Evolutionary conservation across 345 rosid genomes (phyloP), one percentile per base, ranked within the genome.

Genomic region (Brassica juncea): DNA sequence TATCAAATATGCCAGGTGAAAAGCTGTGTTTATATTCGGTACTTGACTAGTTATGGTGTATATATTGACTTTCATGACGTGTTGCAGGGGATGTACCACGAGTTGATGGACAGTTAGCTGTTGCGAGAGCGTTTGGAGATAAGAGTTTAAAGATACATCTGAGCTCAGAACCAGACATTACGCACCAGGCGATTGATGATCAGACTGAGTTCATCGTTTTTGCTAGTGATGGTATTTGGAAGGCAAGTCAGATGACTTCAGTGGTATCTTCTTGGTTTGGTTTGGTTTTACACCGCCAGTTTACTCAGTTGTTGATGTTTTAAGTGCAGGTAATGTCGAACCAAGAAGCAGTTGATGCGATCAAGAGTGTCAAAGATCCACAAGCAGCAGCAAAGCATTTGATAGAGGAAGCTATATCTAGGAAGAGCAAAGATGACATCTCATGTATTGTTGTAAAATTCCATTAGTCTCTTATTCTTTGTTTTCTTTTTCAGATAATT

Each of bases 61-160:
- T 16, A 6, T 8, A 21, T 21, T 58, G 4, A 58, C 30, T 10
- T 21, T 9, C 1, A 5, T 58, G 0, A 23, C 25, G 28, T 23
- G 71, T 66, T 80, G 65, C 89, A 92, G 98, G 97, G 44, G 96
- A 92, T 66, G 96, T 94, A 49, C 94, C 98, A 0, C 87, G 98
- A 12, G 97, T 92, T 9, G 94, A 94, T 66, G 98, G 98, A 55
- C 97, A 94, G 63, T 82, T 94, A 54, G 98, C 98, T 0, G 96
- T 92, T 72, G 95, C 98, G 2, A 88, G 98, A 83, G 94, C 98
- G 11, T 94, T 94, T 77, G 98, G 98, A 11, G 96, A 94, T 73
- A 86, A 84, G 81, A 92, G 92, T 81, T 81, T 92, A 77, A 94
- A 94, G 87, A 42, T 88, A 81, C 98, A 94, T 81, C 87, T 94